These are phyloP conservation scores for Penicillium sclerotiorum DNA, from an alignment of 2,329 filamentous ascomycete genomes.

Conservation along the genomic window DNA sequence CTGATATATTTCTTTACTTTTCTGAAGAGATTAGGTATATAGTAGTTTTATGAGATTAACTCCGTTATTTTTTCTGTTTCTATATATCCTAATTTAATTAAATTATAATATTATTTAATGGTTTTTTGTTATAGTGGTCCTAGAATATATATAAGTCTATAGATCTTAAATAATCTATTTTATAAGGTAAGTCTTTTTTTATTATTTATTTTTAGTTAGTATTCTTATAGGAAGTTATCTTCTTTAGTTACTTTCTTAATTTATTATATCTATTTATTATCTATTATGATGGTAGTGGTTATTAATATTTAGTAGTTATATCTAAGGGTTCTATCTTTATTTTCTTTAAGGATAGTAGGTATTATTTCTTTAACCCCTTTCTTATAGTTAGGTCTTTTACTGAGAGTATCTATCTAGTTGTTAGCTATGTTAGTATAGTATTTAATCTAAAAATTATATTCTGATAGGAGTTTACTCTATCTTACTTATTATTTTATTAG, in stretches of 20 bases:
- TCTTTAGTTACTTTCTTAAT: not conserved
- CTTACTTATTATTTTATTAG: not conserved
- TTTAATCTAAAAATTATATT: not conserved
- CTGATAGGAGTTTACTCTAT: not conserved
- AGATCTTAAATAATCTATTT: not conserved
- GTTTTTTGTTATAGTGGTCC: conserved; percentile 1
- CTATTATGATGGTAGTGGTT: not conserved
- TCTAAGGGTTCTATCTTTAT: not conserved
- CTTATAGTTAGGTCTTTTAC: not conserved
- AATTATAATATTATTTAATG: conserved; percentile 4
- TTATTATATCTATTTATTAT: not conserved
- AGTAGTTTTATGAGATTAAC: conserved; percentile 1
- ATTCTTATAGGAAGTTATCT: not conserved
- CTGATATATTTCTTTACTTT: conserved; percentile 7
- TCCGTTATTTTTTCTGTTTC: conserved; percentile 1
- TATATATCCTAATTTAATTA: not conserved
- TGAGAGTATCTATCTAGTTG: not conserved
- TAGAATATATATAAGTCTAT: conserved; percentile 10
- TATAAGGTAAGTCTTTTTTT: too few relatives aligned
- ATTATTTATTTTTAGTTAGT: not conserved
- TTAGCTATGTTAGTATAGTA: not conserved
- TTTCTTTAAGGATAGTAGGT: not conserved
- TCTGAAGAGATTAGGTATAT: not conserved
- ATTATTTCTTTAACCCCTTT: not conserved
- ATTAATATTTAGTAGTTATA: not conserved